These are phyloP conservation scores for Caulochytrium protostelioides DNA, from an alignment of 371 early-diverging fungal species.

Conservation along the genomic window DNA sequence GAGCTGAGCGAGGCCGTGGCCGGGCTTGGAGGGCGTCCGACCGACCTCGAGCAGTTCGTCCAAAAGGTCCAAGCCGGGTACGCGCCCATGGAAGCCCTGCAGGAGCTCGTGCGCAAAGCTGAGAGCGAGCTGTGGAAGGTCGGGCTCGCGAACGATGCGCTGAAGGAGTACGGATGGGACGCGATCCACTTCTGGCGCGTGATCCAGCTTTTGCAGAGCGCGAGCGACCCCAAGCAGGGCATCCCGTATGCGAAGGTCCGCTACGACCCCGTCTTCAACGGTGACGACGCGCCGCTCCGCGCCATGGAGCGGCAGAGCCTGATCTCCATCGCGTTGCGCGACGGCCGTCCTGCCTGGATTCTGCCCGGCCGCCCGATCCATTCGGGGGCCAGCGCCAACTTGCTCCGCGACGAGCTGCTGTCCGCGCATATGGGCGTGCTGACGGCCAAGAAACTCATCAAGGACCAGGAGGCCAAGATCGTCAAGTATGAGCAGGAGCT, in stretches of 20 bases:
- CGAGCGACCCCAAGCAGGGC: background rate
- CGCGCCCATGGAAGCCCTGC: constrained; percentile 38
- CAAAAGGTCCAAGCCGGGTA: constrained; percentile 55
- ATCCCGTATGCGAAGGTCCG: background rate
- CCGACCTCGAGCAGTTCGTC: constrained; percentile 62
- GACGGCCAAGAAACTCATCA: constrained; percentile 39
- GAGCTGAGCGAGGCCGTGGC: constrained; percentile 29
- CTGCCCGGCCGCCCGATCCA: constrained; percentile 63
- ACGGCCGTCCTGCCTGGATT: constrained; percentile 52
- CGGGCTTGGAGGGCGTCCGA: constrained; percentile 67
- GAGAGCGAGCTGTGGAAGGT: constrained; percentile 65
- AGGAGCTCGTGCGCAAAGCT: constrained; percentile 52
- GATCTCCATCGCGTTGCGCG: background rate
- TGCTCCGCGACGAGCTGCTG: constrained; percentile 43
- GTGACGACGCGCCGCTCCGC: too few relatives aligned
- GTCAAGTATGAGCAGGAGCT: constrained; percentile 48
- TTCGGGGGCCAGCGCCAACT: constrained; percentile 45
- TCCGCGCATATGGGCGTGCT: constrained; percentile 57
- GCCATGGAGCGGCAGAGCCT: background rate
- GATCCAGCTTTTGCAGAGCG: constrained; percentile 7
- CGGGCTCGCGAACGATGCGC: constrained; percentile 48
- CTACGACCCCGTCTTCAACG: too few relatives aligned
- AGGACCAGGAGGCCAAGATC: constrained; percentile 42
- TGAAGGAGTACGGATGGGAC: constrained; percentile 47
- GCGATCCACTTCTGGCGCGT: constrained; percentile 56